Evolutionary conservation across 2,329 filamentous ascomycete genomes (phyloP).

Genomic region (Fusarium pseudocircinatum): DNA sequence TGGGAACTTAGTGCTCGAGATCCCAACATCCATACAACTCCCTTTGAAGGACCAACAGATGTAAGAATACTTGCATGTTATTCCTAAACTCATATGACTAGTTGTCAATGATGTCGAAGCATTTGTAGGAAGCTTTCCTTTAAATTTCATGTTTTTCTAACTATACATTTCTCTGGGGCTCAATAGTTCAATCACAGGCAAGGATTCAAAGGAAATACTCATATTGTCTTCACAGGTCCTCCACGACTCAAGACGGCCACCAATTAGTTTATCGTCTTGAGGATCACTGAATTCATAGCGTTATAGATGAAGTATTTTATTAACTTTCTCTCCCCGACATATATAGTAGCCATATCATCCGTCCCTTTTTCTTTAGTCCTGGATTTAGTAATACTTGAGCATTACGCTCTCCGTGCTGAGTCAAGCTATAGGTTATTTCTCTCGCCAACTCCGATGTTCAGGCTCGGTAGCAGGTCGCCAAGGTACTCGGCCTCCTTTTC

Average conservation of each 20-base stretch:
- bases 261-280: too few species aligned
- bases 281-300: rapidly evolving
- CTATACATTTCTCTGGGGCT: not conserved
- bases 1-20: rapidly evolving
- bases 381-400: not conserved
- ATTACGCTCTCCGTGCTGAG: too few species aligned
- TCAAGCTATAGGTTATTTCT: too few species aligned
- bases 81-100: rapidly evolving
- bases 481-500: too few species aligned
- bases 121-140: not conserved
- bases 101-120: not conserved
- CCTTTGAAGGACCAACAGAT: rapidly evolving
- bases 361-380: too few species aligned
- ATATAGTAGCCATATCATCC: not conserved
- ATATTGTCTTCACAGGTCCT: not conserved
- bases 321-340: not conserved
- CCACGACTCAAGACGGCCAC: too few species aligned
- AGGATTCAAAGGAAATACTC: not conserved
- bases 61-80: rapidly evolving
- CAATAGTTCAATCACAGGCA: not conserved
- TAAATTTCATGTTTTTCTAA: rapidly evolving
- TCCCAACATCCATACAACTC: not conserved
- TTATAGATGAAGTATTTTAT: too few species aligned
- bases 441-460: too few species aligned
- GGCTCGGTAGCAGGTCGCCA: too few species aligned